Base-by-base conservation (phyloP, 129 eudicot species). In the Artemisia annua region DNA sequence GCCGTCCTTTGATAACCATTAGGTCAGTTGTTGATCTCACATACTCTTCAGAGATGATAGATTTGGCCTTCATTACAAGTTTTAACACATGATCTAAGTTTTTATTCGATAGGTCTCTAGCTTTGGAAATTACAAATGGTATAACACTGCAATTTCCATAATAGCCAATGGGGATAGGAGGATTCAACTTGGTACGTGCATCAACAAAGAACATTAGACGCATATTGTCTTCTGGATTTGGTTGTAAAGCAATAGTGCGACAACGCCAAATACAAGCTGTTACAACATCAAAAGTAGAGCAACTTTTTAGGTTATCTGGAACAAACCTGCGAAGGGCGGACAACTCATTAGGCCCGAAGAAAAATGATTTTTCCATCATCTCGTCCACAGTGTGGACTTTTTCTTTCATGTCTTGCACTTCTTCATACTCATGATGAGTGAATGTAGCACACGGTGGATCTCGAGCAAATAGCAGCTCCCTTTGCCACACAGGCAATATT, bases 331-430 rank as follows among this genome's bases (percentile, higher is more conserved):
- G 82, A 20, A 89, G 66, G 28, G 84, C 80, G 12, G 74, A 19
- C 14, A 90, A 7, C 61, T 90, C 88, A 1, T 17, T 2, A 7
- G 89, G 79, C 11, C 96, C 96, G 57, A 89, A 89, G 78, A 89
- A 84, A 77, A 89, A 89, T 13, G 89, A 74, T 30, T 53, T 70
- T 18, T 86, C 87, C 13, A 54, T 72, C 91, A 86, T 86, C 72
- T 83, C 83, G 39, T 74, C 82, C 5, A 67, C 60, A 0, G 82
- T 72, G 56, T 78, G 61, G 17, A 70, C 63, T 2, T 72, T 77
- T 10, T 87, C 81, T 11, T 81, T 83, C 3, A 76, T 81, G 65
- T 81, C 85, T 4, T 48, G 57, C 0, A 86, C 84, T 0, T 20
- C 22, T 12, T 78, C 85, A 32, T 81, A 86, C 75, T 84, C 91